phyloP scores from a whole-genome alignment of 2,329 filamentous ascomycete species.

The Alternaria incomplexa region DNA sequence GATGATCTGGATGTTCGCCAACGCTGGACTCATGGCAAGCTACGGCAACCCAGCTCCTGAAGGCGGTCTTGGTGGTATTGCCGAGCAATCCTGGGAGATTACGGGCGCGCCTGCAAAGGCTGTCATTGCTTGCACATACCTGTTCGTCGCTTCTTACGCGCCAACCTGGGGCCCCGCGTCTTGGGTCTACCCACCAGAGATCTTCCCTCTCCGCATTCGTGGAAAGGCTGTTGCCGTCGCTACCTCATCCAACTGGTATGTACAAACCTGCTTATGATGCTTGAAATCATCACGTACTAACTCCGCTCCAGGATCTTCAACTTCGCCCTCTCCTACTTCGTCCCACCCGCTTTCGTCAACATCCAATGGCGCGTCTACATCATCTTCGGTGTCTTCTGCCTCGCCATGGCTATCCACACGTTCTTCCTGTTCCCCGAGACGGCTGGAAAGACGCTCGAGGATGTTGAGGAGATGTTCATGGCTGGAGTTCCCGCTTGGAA shows the following conservation, averaged over 20 bases:
- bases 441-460: slow-evolving; percentile 75
- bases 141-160: slow-evolving; percentile 74
- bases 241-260: slow-evolving; percentile 63
- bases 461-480: slow-evolving; percentile 75
- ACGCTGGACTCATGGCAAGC: slow-evolving; percentile 66
- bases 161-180: slow-evolving; percentile 67
- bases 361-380: slow-evolving; percentile 70
- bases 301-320: slow-evolving; percentile 54
- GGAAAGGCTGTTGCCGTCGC: slow-evolving; percentile 68
- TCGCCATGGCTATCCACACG: slow-evolving; percentile 71
- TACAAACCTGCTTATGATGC: background rate
- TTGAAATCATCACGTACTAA: background rate
- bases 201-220: slow-evolving; percentile 67
- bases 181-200: slow-evolving; percentile 66
- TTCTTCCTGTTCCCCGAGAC: slow-evolving; percentile 72
- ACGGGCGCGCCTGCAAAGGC: slow-evolving; percentile 49
- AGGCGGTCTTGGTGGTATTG: slow-evolving; percentile 50
- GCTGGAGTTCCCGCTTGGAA: slow-evolving; percentile 65
- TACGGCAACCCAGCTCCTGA: slow-evolving; percentile 58
- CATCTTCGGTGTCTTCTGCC: slow-evolving; percentile 76
- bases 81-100: slow-evolving; percentile 52
- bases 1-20: slow-evolving; percentile 67
- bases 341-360: slow-evolving; percentile 64
- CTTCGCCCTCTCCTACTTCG: slow-evolving; percentile 62
- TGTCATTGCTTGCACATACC: slow-evolving; percentile 73